These are phyloP conservation scores for Mortierella sp. DNA, from an alignment of 371 early-diverging fungal genomes.

Conservation along the genomic window DNA sequence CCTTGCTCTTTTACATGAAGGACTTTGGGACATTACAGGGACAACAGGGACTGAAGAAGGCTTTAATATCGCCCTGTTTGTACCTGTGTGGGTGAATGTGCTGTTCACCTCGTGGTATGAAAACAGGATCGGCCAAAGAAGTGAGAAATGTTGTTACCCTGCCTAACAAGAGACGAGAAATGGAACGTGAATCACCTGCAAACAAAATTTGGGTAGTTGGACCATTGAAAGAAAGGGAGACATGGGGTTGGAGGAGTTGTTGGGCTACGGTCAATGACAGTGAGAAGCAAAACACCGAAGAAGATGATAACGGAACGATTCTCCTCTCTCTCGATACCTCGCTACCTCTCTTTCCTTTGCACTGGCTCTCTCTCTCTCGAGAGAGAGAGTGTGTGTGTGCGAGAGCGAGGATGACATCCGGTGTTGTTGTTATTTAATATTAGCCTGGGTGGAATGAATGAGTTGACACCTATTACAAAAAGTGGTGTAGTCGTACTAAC, in stretches of 20 bases:
- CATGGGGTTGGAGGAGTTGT: background rate
- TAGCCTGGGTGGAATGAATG: constrained; percentile 9
- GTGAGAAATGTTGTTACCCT: background rate
- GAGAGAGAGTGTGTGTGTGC: background rate
- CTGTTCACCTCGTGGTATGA: background rate
- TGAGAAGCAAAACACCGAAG: background rate
- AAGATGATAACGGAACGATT: background rate
- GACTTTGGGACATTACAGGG: background rate
- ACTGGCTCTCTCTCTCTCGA: background rate
- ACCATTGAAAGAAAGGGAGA: background rate
- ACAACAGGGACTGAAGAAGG: background rate
- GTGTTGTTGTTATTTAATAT: background rate
- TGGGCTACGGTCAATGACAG: background rate
- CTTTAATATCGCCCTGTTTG: too few relatives aligned
- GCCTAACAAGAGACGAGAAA: background rate
- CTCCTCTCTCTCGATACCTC: background rate
- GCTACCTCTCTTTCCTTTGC: background rate
- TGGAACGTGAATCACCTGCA: constrained; percentile 5
- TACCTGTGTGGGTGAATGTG: too few relatives aligned
- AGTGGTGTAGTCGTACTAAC: constrained; percentile 33
- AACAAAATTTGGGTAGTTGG: background rate
- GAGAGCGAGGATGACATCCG: background rate
- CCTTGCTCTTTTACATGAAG: background rate
- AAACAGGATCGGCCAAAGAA: background rate
- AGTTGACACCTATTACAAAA: constrained; percentile 22